Base-by-base conservation (phyloP, 164 flowering plant species). In the Sedum album region DNA sequence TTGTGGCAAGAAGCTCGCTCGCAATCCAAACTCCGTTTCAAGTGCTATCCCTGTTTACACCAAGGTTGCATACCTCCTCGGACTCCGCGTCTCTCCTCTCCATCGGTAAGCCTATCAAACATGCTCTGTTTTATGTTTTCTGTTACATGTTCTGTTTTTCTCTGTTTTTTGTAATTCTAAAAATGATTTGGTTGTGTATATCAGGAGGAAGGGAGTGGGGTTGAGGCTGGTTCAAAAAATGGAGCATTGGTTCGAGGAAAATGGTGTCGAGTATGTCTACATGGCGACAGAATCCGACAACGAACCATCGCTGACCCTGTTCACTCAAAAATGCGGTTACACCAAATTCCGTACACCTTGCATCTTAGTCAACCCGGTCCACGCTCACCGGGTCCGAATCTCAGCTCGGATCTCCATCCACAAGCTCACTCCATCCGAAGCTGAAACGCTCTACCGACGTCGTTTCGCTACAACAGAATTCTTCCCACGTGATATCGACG, bases 231-330 rank as follows among this genome's bases (percentile, higher is more conserved):
- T 92, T 5, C 25, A 31, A 6, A 67, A 64, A 69, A 79, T 90
- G 71, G 97, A 95, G 68, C 78, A 82, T 5, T 92, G 99, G 99
- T 88, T 95, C 60, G 62, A 77, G 23, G 82, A 83, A 25, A 88
- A 81, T 53, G 99, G 97, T 2, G 96, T 87, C 4, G 97, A 95
- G 57, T 95, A 95, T 71, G 80, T 96, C 0, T 95, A 95, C 81
- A 80, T 92, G 71, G 99, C 97, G 0, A 95, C 99, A 0, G 99
- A 92, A 68, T 81, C 77, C 69, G 97, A 88, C 83, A 92, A 95
- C 76, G 65, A 75, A 25, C 86, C 97, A 0, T 94, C 99, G 0
- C 77, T 95, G 4, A 80, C 78, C 14, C 92, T 95, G 42, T 95
- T 95, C 84, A 87, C 88, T 33, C 72, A 73, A 30, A 86, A 88